These are phyloP conservation scores for Dipodascopsis uninucleata DNA, from an alignment of 805 yeast species.

Conservation along the genomic window DNA sequence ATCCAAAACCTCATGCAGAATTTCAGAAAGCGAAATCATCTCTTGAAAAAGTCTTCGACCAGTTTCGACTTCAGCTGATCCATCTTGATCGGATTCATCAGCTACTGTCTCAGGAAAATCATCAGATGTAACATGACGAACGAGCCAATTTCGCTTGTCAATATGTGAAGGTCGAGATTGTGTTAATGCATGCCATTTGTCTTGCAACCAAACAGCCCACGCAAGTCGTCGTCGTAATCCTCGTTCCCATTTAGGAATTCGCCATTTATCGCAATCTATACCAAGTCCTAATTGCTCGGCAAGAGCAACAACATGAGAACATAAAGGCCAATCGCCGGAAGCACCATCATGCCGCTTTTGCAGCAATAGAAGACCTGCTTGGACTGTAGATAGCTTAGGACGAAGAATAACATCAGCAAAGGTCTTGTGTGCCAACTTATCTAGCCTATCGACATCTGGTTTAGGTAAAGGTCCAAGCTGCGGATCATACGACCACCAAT, in stretches of 20 bases:
- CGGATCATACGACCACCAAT: slow-evolving; percentile 92
- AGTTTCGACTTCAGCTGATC: slow-evolving; percentile 63
- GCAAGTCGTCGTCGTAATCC: slow-evolving; percentile 83
- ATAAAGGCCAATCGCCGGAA: slow-evolving; percentile 31
- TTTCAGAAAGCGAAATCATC: slow-evolving; percentile 61
- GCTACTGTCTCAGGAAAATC: slow-evolving; percentile 31
- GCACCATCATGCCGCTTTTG: slow-evolving; percentile 47
- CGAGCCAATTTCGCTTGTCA: slow-evolving; percentile 75
- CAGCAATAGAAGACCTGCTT: slow-evolving; percentile 77
- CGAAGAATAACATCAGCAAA: slow-evolving; percentile 72
- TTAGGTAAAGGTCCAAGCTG: slow-evolving; percentile 69
- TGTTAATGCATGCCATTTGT: slow-evolving; percentile 80
- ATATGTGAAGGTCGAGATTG: slow-evolving; percentile 85
- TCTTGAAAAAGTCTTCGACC: slow-evolving; percentile 69
- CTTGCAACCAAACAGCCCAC: slow-evolving; percentile 93
- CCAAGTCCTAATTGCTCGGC: slow-evolving; percentile 91
- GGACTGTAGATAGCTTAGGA: slow-evolving; percentile 88
- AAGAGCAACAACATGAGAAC: slow-evolving; percentile 61
- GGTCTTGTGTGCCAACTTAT: slow-evolving; percentile 61
- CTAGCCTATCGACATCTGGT: slow-evolving; percentile 70
- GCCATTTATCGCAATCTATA: slow-evolving; percentile 84
- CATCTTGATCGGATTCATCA: slow-evolving; percentile 38
- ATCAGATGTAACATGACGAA: slow-evolving; percentile 53
- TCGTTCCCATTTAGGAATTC: slow-evolving; percentile 91
- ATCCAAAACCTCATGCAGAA: slow-evolving; percentile 67